Conservation (phyloP, 495 filamentous ascomycete genomes). For the Trichoderma parareesei region DNA sequence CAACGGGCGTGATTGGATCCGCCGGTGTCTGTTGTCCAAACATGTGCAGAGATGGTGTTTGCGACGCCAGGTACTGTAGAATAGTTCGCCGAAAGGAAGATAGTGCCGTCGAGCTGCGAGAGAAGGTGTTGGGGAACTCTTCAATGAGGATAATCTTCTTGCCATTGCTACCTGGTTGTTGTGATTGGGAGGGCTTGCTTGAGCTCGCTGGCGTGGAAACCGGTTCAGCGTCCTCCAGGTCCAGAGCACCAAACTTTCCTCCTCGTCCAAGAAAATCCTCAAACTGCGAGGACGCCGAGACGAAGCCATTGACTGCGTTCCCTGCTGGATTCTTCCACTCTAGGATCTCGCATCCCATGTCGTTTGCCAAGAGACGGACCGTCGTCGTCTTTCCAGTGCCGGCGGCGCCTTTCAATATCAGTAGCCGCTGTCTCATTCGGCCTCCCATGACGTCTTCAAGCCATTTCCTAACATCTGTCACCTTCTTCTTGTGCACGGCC, state of each 20-base stretch:
- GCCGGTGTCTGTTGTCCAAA: constrained; percentile 23
- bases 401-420: constrained; percentile 85
- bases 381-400: constrained; percentile 91
- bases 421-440: constrained; percentile 54
- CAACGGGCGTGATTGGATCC: constrained; percentile 57
- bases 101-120: constrained; percentile 56
- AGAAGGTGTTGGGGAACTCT: constrained; percentile 85
- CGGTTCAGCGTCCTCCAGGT: constrained; percentile 26
- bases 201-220: constrained; percentile 12
- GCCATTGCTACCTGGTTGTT: constrained; percentile 14
- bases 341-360: constrained; percentile 61
- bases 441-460: constrained; percentile 64
- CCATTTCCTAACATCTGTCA: constrained; percentile 77
- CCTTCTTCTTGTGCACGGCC: constrained; percentile 89
- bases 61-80: constrained; percentile 60
- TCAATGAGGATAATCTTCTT: constrained; percentile 71
- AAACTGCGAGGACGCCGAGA: constrained; percentile 67
- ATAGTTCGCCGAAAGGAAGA: constrained; percentile 69
- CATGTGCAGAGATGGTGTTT: constrained; percentile 36
- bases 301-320: constrained; percentile 45
- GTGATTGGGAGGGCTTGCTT: not conserved
- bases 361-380: constrained; percentile 61
- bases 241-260: constrained; percentile 67
- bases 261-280: constrained; percentile 81
- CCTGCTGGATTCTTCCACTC: constrained; percentile 86